These are phyloP conservation scores for Handroanthus guayacan DNA, from an alignment of 257 asterid genomes.

Conservation along the genomic window DNA sequence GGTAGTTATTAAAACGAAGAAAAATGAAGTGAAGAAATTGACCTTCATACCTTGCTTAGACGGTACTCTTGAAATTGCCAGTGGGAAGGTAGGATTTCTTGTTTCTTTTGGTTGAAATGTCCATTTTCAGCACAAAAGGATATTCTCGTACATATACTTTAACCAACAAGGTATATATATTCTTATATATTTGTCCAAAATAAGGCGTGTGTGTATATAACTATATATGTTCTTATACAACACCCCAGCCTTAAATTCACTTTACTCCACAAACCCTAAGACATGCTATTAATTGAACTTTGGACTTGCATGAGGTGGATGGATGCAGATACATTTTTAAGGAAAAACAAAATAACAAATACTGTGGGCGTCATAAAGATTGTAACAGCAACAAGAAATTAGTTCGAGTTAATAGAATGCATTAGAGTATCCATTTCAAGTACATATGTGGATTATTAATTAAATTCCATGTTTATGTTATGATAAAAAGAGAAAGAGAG, in stretches of 20 bases:
- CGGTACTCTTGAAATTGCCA: background rate
- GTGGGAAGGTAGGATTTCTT: background rate
- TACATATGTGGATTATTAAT: background rate
- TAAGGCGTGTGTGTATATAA: too few species aligned
- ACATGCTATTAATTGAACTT: background rate
- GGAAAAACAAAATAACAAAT: too few species aligned
- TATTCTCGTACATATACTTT: background rate
- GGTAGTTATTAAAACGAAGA: background rate
- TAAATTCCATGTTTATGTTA: too few species aligned
- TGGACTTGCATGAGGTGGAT: too few species aligned
- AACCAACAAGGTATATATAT: too few species aligned
- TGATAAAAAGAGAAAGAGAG: too few species aligned
- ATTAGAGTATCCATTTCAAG: too few species aligned
- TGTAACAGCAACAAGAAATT: background rate
- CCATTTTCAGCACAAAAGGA: background rate
- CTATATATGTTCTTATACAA: too few species aligned
- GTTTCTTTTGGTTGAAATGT: slow-evolving; percentile 4
- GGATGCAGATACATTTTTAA: too few species aligned
- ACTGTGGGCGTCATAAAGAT: background rate
- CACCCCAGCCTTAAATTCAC: background rate
- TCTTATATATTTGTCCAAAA: too few species aligned
- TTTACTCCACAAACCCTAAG: background rate
- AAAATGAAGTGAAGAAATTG: too few species aligned
- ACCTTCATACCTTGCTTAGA: slow-evolving; percentile 25
- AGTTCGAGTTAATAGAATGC: too few species aligned